Evolutionary conservation across 164 flowering plant species (phyloP), one percentile per base, ranked within the genome.

Genomic region (Umbilicus rupestris): DNA sequence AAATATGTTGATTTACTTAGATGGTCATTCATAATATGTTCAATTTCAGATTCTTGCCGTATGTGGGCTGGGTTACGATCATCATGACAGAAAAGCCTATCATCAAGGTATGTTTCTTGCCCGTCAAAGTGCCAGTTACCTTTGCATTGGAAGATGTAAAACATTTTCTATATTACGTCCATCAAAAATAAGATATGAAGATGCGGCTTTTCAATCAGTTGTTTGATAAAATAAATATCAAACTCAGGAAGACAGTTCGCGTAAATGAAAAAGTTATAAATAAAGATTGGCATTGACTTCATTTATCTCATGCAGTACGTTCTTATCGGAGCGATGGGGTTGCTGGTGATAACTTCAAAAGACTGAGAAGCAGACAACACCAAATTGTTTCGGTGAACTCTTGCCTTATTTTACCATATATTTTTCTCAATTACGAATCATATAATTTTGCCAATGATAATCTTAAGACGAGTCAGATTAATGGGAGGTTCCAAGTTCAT

Each of bases 11-110:
- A n/a, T 14, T 63, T 39, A 24, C 2, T 0, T 16, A 60, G 6
- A 31, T 24, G 24, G 7, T 24, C 19, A 7, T 49, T 50, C 22
- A 16, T 62, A 20, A 37, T 22, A 59, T 33, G 41, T 0, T 46
- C 46, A 33, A 58, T 49, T 62, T 45, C 87, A 85, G 89, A 69
- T 85, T 85, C 74, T 75, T 85, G 49, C 89, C 89, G 57, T 83
- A 85, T 71, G 84, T 85, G 47, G 89, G 89, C 37, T 85, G 87
- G 87, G 83, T 81, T 41, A 85, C 89, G 11, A 83, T 83, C 35
- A 82, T 83, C 69, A 82, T 83, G 87, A 83, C 87, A 2, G 86
- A 83, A 64, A 82, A 82, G 75, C 87, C 89, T 0, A 76, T 83
- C 29, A 78, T 85, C 45, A 83, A 83, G 89, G 89, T 82, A 44